phyloP scores from a whole-genome alignment of 495 filamentous ascomycete species.

The Viridothelium virens region DNA sequence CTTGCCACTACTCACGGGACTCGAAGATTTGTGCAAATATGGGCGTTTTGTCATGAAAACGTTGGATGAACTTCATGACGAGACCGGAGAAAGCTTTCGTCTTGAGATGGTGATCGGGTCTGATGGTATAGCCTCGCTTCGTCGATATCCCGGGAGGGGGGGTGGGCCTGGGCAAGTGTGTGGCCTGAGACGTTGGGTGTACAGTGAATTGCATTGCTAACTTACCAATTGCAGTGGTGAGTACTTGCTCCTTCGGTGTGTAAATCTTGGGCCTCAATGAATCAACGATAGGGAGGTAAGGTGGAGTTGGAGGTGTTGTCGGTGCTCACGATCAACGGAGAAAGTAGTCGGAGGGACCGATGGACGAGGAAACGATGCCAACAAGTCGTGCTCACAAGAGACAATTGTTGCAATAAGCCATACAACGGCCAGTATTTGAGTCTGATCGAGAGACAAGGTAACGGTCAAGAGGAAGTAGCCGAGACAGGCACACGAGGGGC shows the following conservation, averaged over 20 bases:
- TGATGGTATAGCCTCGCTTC: background rate
- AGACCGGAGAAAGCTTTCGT: too few relatives aligned
- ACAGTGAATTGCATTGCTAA: background rate
- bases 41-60: too few relatives aligned
- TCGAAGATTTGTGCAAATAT: too few relatives aligned
- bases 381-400: background rate
- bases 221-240: background rate
- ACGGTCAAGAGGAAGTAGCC: background rate
- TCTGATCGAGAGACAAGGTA: background rate
- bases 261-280: background rate
- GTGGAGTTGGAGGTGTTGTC: background rate
- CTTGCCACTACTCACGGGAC: too few relatives aligned
- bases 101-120: background rate
- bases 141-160: too few relatives aligned
- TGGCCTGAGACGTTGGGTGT: background rate
- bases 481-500: constrained; percentile 6
- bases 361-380: background rate
- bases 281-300: background rate
- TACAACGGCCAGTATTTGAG: background rate
- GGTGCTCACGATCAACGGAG: constrained; percentile 11
- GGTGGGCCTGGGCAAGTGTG: background rate
- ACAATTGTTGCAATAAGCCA: background rate
- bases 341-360: background rate
- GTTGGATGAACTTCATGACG: too few relatives aligned
- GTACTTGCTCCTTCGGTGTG: too few relatives aligned